Base-by-base conservation (phyloP, 75 land plant genomes). In the Pseudotsuga menziesii region DNA sequence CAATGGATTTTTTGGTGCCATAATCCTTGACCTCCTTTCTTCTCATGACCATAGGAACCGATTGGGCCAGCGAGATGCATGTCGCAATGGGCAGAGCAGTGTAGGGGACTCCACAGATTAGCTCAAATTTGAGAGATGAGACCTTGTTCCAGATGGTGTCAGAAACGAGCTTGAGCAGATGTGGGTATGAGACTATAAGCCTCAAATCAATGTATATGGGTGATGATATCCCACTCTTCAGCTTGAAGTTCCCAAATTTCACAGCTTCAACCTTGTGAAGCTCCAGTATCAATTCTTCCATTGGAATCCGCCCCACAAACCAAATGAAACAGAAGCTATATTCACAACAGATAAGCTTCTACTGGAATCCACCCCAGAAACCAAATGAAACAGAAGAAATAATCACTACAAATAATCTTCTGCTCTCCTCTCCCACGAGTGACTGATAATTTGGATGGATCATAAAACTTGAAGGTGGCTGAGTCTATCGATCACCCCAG, bases 201-300 rank as follows among this genome's bases (percentile, higher is more conserved):
- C 98, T 91, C 75, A 97, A 89, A 83, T 97, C 99, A 76, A 97
- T 91, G 89, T 97, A 97, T 76, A 97, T 89, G 12, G 99, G 99
- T 27, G 99, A 97, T 67, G 78, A 26, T 76, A 97, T 94, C 72
- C 99, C 99, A 74, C 95, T 92, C 78, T 97, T 97, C 81, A 97
- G 98, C 88, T 87, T 97, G 88, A 94, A 94, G 58, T 67, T 76
- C 55, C 99, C 98, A 84, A 97, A 97, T 78, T 97, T 97, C 22
- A 96, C 97, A 72, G 91, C 95, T 60, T 91, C 84, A 82, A 92
- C 94, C 0, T 76, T 82, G 80, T 94, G 88, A 76, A 94, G 93
- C 26, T 89, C 82, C 29, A 91, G 82, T 60, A 89, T 78, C 44
- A 91, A 76, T 16, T 88, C 79, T 58, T 91, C 93, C 87, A 84